phyloP scores from a whole-genome alignment of 2,329 filamentous ascomycete genomes.

The Parastagonospora nodorum region DNA sequence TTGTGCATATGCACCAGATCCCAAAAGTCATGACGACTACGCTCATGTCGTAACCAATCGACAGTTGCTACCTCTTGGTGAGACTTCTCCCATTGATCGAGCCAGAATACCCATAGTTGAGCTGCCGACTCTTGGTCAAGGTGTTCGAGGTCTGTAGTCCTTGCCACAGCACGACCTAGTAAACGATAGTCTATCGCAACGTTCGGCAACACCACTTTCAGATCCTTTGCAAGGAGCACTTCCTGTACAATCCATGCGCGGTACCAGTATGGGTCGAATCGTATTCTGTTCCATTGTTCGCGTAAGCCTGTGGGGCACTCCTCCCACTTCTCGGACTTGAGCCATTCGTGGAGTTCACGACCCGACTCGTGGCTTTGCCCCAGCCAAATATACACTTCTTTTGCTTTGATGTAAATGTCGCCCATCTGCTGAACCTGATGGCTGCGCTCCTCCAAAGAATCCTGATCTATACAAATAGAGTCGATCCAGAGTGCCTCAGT shows the following conservation, averaged over 20 bases:
- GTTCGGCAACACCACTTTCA: not conserved
- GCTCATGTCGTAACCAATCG: not conserved
- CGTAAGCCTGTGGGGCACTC: not conserved
- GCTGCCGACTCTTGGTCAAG: not conserved
- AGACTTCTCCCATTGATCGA: not conserved
- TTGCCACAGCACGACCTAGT: not conserved
- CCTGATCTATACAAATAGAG: slow-evolving; percentile 14
- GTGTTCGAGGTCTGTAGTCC: not conserved
- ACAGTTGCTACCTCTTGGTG: not conserved
- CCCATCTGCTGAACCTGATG: slow-evolving; percentile 14
- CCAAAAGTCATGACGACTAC: not conserved
- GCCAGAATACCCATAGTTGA: not conserved
- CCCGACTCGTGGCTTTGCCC: not conserved
- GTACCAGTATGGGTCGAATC: slow-evolving; percentile 2
- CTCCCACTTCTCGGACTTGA: not conserved
- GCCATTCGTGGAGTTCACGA: not conserved
- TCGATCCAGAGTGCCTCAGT: slow-evolving; percentile 12
- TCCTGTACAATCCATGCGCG: slow-evolving; percentile 6
- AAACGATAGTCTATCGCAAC: not conserved
- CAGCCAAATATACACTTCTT: slow-evolving; percentile 9
- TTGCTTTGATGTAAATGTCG: slow-evolving; percentile 1
- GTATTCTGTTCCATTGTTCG: not conserved
- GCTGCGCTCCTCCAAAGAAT: slow-evolving; percentile 3
- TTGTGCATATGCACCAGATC: not conserved
- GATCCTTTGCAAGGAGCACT: not conserved